Conservation (phyloP, 331 rosid genomes). For the Telfairia occidentalis region DNA sequence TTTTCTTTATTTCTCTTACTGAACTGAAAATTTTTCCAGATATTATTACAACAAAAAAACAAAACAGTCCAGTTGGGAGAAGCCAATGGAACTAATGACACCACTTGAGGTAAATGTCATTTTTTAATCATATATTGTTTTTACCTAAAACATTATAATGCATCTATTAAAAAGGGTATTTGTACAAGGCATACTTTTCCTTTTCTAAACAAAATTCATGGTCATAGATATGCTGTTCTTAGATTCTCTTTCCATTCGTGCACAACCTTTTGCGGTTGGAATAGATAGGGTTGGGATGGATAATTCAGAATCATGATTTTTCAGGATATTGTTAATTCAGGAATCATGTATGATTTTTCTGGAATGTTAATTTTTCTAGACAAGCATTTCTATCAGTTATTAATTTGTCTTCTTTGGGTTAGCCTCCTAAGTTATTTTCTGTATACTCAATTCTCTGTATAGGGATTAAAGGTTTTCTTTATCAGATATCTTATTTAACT, state of each 20-base stretch:
- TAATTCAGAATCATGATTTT: not conserved
- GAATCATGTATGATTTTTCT: not conserved
- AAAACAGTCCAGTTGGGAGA: conserved; percentile 94
- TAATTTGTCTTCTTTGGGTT: not conserved
- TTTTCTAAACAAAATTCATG: not conserved
- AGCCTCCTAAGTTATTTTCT: not conserved
- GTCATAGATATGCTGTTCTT: not conserved
- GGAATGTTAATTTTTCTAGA: not conserved
- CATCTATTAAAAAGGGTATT: not conserved
- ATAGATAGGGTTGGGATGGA: not conserved
- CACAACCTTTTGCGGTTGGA: not conserved
- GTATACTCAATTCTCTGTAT: not conserved
- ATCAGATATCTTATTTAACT: conserved; percentile 17
- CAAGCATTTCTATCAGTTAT: not conserved
- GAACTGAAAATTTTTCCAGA: conserved; percentile 27
- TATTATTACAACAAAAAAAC: conserved; percentile 91
- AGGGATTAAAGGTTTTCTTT: conserved; percentile 9
- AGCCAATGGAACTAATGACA: conserved; percentile 91
- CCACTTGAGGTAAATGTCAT: conserved; percentile 76
- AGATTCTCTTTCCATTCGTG: not conserved
- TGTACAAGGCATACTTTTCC: not conserved
- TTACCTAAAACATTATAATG: conserved; percentile 1
- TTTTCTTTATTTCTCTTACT: conserved; percentile 10
- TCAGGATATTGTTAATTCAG: not conserved
- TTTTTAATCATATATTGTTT: conserved; percentile 11